These are phyloP conservation scores for Rosa chinensis DNA, from an alignment of 306 rosid genomes.

Conservation along the genomic window DNA sequence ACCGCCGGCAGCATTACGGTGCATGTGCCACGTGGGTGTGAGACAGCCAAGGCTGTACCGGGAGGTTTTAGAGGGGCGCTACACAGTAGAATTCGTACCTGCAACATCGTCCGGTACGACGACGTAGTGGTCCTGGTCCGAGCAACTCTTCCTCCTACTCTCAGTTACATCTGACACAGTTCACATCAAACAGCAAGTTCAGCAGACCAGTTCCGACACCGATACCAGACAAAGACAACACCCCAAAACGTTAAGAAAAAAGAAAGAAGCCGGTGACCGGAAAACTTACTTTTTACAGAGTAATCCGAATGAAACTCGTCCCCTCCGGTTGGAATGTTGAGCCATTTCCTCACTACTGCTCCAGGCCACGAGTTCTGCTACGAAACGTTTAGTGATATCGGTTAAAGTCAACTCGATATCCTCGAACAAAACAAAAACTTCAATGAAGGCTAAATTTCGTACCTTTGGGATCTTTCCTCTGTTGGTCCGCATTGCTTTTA, in stretches of 20 bases:
- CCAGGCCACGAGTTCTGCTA: constrained; percentile 67
- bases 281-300: constrained; percentile 37
- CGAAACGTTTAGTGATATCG: not conserved
- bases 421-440: not conserved
- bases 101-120: constrained; percentile 48
- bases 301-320: constrained; percentile 52
- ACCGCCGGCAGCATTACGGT: not conserved
- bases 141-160: constrained; percentile 68
- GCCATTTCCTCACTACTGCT: constrained; percentile 61
- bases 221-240: not conserved
- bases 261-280: not conserved
- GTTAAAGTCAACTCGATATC: not conserved
- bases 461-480: constrained; percentile 59
- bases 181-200: not conserved
- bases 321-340: constrained; percentile 45
- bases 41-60: not conserved
- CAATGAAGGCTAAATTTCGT: not conserved
- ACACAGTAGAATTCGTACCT: constrained; percentile 37
- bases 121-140: constrained; percentile 61
- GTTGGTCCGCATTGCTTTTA: constrained; percentile 58
- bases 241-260: not conserved
- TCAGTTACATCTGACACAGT: constrained; percentile 34
- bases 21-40: not conserved
- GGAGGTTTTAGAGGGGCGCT: not conserved
- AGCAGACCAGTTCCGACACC: not conserved